phyloP scores from a whole-genome alignment of 345 rosid genomes.

The Sisymbrium irio region DNA sequence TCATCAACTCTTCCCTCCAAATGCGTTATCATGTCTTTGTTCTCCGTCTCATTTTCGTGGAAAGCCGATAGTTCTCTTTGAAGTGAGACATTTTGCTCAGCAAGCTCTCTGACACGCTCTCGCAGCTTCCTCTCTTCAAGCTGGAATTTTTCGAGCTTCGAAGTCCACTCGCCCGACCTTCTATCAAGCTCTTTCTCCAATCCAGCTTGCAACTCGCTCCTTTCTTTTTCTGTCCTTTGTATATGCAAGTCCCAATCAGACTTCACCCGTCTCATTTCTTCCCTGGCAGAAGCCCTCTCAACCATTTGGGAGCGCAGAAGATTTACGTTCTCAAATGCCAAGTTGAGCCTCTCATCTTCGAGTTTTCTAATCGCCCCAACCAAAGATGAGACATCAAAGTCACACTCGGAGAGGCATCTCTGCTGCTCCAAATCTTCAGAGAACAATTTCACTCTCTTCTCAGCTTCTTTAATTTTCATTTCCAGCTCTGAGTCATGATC shows the following conservation, averaged over 20 bases:
- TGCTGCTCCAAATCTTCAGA: constrained; percentile 73
- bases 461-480: constrained; percentile 66
- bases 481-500: constrained; percentile 52
- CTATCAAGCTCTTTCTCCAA: constrained; percentile 96
- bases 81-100: constrained; percentile 92
- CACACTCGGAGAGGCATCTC: constrained; percentile 46
- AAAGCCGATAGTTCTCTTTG: constrained; percentile 78
- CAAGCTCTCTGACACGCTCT: constrained; percentile 91
- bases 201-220: constrained; percentile 67
- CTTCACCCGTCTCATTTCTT: constrained; percentile 54
- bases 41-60: constrained; percentile 69
- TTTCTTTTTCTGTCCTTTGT: constrained; percentile 72
- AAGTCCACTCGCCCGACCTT: constrained; percentile 91
- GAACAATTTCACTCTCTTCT: constrained; percentile 60
- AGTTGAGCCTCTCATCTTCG: constrained; percentile 61
- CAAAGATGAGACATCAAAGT: constrained; percentile 59
- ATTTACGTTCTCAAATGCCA: constrained; percentile 70
- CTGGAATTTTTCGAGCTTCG: constrained; percentile 76
- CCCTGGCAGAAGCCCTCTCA: constrained; percentile 65
- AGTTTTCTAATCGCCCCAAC: constrained; percentile 57
- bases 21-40: constrained; percentile 48
- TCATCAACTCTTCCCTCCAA: constrained; percentile 62
- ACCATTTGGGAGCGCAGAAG: constrained; percentile 60
- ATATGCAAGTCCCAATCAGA: constrained; percentile 54
- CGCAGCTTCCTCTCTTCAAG: constrained; percentile 90